Base-by-base conservation (phyloP, 805 yeast species). In the Cyberlindnera sargentensis region DNA sequence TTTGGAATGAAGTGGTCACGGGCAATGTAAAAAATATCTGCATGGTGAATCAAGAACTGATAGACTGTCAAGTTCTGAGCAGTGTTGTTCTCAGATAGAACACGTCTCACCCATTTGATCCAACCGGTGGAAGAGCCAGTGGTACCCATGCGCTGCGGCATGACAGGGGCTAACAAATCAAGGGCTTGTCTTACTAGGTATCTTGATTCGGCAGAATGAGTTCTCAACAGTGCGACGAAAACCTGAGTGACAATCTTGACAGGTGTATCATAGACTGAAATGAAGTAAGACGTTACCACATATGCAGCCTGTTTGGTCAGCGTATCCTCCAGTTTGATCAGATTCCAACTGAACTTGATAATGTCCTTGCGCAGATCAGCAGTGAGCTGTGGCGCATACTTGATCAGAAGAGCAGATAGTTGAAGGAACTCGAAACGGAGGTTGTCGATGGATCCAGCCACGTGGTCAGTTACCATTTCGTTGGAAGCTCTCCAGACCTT, bases 91-190 rank as follows among this genome's bases (percentile, higher is more conserved):
- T 95, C 98, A 2, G 90, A 81, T 10, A 93, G 70, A 2, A 91
- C 93, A 41, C 97, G 73, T 51, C 97, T 80, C 0, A 96, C 95
- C 90, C 96, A 89, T 52, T 86, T 90, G 41, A 93, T 75, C 98
- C 98, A 93, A 47, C 76, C 68, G 2, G 65, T 61, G 0, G 70
- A 64, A 1, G 68, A 62, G 0, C 79, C 86, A 6, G 66, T 67
- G 24, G 70, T 68, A 1, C 68, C 68, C 64, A 84, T 75, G 41
- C 95, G 70, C 43, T 73, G 72, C 2, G 85, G 80, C 71, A 91
- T 73, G 0, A 84, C 93, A 0, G 96, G 96, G 0, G 97, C 96
- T 20, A 93, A 67, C 4, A 85, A 67, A 55, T 90, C 96, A 32
- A 95, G 69, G 0, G 97, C 95, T 57, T 88, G 95, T 58, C 82